These are phyloP conservation scores for Neofusicoccum laricinum DNA, from an alignment of 2,329 filamentous ascomycete species.

Conservation along the genomic window DNA sequence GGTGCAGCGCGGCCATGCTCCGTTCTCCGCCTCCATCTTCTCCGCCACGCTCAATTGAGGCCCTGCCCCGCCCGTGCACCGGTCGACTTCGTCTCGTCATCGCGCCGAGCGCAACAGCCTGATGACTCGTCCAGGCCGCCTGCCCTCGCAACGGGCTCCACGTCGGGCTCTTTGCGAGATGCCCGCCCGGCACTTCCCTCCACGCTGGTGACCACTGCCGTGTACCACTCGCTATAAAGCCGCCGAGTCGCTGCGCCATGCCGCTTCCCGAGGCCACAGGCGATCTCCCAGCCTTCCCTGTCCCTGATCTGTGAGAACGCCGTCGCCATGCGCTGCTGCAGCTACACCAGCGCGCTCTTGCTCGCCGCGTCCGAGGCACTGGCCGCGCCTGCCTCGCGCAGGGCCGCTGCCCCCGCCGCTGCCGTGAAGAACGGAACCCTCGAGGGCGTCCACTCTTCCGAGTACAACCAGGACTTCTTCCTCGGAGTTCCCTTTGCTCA, in stretches of 20 bases:
- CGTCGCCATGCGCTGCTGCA: constrained; percentile 7
- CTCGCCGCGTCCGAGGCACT: constrained; percentile 4
- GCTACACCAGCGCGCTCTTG: background rate
- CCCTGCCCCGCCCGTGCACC: background rate
- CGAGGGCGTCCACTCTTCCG: constrained; percentile 34
- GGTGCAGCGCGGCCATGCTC: background rate
- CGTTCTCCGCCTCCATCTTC: background rate
- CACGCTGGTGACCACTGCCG: background rate
- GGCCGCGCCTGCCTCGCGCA: background rate
- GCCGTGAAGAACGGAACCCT: constrained; percentile 45
- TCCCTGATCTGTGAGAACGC: background rate
- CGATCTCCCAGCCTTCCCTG: background rate
- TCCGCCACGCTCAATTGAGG: background rate
- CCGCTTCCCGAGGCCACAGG: background rate
- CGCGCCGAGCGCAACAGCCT: background rate
- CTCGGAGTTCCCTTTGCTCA: constrained; percentile 57
- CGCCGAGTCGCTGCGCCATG: background rate
- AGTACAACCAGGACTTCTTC: constrained; percentile 48
- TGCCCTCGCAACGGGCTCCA: background rate
- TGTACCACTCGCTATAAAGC: background rate
- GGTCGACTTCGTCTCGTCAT: background rate
- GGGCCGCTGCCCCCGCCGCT: constrained; percentile 28
- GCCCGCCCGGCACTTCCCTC: background rate
- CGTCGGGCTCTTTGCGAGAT: background rate
- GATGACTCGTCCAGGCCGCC: background rate